Base-by-base conservation (phyloP, 2,329 filamentous ascomycete genomes). In the Leptographium radiaticola region DNA sequence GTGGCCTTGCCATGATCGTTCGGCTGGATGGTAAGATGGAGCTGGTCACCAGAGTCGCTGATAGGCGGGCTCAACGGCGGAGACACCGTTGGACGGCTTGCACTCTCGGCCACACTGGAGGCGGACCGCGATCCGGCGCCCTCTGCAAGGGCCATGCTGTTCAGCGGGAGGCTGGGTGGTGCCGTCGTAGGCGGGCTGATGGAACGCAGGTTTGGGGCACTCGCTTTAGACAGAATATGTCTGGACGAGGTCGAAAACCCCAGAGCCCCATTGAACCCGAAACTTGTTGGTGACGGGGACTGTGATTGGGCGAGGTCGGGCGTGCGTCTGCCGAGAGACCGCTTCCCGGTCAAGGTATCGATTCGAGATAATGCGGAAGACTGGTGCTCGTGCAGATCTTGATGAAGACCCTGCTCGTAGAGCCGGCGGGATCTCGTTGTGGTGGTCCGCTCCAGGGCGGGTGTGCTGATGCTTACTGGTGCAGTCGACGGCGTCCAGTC, bases 1-100 rank as follows among this genome's bases (percentile, higher is more conserved):
- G 88, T 94, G 6, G 87, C 86, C 64, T 93, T 95, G 51, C 86
- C 88, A 48, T 80, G 74, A 60, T 95, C 90, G 58, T 83, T 82
- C 0, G 86, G 84, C 56, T 87, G 81, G 13, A 93, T 76, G 10
- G 83, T 68, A 15, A 94, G 73, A 39, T 77, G 66, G 1, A 76
- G 69, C 11, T 49, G 71, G n/a, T 91, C 86, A 33, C 84, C 85
- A 1, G 75, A 73, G 58, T 93, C 87, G 63, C 84, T 89, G 30
- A 83, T 76, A 0, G 87, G 81, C 1, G 83, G 83, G 62, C 84
- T 88, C 50, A 86, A 64, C 2, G 81, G 80, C 48, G 84, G 69
- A 9, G 63, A 68, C 38, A 45, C 33, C 39, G 64, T 69, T 51
- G 30, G 6, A 13, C 18, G 42, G 39, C 62, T 61, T 40, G 65